Evolutionary conservation across 2,329 filamentous ascomycete genomes (phyloP).

Genomic region (Exophiala mesophila): DNA sequence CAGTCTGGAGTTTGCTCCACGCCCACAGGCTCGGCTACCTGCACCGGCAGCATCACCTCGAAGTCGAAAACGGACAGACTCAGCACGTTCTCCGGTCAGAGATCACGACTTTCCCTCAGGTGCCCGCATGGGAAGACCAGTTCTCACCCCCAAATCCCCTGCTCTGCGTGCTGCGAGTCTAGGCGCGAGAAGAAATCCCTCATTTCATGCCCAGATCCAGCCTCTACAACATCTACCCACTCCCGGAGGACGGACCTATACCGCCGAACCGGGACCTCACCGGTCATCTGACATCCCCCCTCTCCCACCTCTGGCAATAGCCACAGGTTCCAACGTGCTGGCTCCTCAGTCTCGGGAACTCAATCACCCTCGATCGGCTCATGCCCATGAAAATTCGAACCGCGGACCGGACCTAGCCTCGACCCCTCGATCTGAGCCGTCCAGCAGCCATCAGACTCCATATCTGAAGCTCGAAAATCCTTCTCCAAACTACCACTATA

Average conservation of each 20-base stretch:
- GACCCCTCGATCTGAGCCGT: slow-evolving; percentile 11
- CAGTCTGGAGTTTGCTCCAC: slow-evolving; percentile 6
- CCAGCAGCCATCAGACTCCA: slow-evolving; percentile 10
- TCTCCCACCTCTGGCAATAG: slow-evolving; percentile 42
- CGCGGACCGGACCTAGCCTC: slow-evolving; percentile 4
- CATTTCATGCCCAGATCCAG: slow-evolving; percentile 45
- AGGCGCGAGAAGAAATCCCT: slow-evolving; percentile 36
- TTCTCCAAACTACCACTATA: slow-evolving; percentile 18
- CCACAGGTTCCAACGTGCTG: slow-evolving; percentile 9
- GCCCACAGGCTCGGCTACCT: slow-evolving; percentile 7
- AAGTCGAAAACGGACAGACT: slow-evolving; percentile 23
- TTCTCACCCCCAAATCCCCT: slow-evolving; percentile 57
- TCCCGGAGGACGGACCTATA: slow-evolving; percentile 39
- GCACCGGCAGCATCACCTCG: slow-evolving; percentile 29
- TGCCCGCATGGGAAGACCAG: slow-evolving; percentile 35
- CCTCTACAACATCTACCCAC: slow-evolving; percentile 46
- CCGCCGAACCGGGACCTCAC: slow-evolving; percentile 37
- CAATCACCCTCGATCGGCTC: slow-evolving; percentile 14
- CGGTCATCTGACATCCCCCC: slow-evolving; percentile 40
- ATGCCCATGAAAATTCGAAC: slow-evolving; percentile 10
- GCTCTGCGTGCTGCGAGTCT: slow-evolving; percentile 48
- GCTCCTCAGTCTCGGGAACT: slow-evolving; percentile 6
- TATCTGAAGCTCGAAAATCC: slow-evolving; percentile 13
- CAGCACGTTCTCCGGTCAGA: slow-evolving; percentile 15
- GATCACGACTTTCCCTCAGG: slow-evolving; percentile 10